A percentile compares a stretch with the other conserved stretches of the same genome.
Conservation (phyloP, 1,284 basidiomycete genomes). For the Pseudozyma sp. region DNA sequence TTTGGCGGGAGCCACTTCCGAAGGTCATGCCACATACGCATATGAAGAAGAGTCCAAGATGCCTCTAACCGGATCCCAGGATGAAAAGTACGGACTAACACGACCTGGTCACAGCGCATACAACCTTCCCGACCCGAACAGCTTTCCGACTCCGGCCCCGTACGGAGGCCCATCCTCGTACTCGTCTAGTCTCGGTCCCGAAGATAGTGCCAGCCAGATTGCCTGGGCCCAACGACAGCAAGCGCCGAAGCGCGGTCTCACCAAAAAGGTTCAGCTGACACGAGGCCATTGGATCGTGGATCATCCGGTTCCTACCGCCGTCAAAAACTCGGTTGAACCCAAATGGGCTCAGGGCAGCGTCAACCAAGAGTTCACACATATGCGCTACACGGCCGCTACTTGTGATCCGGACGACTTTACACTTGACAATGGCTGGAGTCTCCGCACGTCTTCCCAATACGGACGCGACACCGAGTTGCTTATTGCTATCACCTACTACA, state of each 20-base stretch:
- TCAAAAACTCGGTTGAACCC: slow-evolving; percentile 84
- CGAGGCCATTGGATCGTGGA: slow-evolving; percentile 71
- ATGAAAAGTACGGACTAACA: slow-evolving; percentile 49
- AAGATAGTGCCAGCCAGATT: slow-evolving; percentile 52
- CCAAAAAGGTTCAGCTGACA: slow-evolving; percentile 87
- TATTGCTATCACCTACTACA: slow-evolving; percentile 77
- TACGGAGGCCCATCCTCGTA: slow-evolving; percentile 41
- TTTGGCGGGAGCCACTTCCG: slow-evolving; percentile 29
- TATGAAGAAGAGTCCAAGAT: slow-evolving; percentile 55
- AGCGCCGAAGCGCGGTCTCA: slow-evolving; percentile 71
- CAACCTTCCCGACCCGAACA: slow-evolving; percentile 22
- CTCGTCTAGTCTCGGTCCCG: slow-evolving; percentile 44
- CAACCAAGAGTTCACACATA: slow-evolving; percentile 84
- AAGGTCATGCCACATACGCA: slow-evolving; percentile 30
- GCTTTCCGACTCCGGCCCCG: slow-evolving; percentile 34
- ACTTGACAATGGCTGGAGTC: slow-evolving; percentile 77
- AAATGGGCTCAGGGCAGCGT: slow-evolving; percentile 74
- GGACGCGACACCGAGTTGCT: slow-evolving; percentile 91
- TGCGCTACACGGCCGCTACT: slow-evolving; percentile 83
- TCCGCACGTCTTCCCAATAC: slow-evolving; percentile 84
- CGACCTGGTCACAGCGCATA: slow-evolving; percentile 20
- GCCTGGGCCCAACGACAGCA: slow-evolving; percentile 69
- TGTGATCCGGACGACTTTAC: slow-evolving; percentile 92
- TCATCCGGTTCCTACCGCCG: slow-evolving; percentile 82
- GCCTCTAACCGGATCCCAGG: slow-evolving; percentile 46